A percentile compares a stretch with the other conserved stretches of the same genome.
Evolutionary conservation across 2,329 filamentous ascomycete species (phyloP).

Genomic region (Paraconiothyrium brasiliense): DNA sequence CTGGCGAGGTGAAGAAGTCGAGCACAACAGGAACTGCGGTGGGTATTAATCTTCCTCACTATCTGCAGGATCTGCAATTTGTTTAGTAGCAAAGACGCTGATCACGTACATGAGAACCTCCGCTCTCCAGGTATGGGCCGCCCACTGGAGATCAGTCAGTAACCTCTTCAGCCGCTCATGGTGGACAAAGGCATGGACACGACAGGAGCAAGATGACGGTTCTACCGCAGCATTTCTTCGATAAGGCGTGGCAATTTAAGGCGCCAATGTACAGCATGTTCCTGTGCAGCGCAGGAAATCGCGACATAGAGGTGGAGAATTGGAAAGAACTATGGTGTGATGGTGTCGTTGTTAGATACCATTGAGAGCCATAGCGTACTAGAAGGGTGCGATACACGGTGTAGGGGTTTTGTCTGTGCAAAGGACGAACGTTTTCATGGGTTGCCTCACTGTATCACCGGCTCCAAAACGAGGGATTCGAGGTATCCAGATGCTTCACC

Average conservation of each 20-base stretch:
- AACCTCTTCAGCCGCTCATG: conserved; percentile 36
- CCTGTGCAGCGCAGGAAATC: conserved; percentile 32
- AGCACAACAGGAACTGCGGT: conserved; percentile 32
- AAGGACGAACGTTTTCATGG: conserved; percentile 23
- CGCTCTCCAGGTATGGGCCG: conserved; percentile 26
- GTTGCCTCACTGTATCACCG: conserved; percentile 21
- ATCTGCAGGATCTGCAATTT: conserved; percentile 30
- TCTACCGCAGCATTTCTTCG: conserved; percentile 35
- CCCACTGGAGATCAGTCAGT: conserved; percentile 34
- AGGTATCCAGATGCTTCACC: background rate
- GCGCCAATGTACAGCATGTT: conserved; percentile 43
- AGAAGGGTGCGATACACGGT: conserved; percentile 37
- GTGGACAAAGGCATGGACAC: conserved; percentile 42
- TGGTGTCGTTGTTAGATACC: conserved; percentile 32
- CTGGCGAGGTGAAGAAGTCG: conserved; percentile 37
- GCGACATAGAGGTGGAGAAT: conserved; percentile 35
- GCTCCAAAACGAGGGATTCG: background rate
- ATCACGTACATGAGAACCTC: conserved; percentile 27
- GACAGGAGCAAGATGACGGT: conserved; percentile 39
- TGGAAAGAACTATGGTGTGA: conserved; percentile 35
- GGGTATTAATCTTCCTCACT: conserved; percentile 37
- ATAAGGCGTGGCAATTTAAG: conserved; percentile 40
- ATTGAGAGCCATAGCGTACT: conserved; percentile 38
- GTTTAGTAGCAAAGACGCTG: conserved; percentile 26
- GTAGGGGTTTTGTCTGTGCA: conserved; percentile 36